phyloP scores from a whole-genome alignment of 345 rosid genomes.

The Pelargonium nanum region DNA sequence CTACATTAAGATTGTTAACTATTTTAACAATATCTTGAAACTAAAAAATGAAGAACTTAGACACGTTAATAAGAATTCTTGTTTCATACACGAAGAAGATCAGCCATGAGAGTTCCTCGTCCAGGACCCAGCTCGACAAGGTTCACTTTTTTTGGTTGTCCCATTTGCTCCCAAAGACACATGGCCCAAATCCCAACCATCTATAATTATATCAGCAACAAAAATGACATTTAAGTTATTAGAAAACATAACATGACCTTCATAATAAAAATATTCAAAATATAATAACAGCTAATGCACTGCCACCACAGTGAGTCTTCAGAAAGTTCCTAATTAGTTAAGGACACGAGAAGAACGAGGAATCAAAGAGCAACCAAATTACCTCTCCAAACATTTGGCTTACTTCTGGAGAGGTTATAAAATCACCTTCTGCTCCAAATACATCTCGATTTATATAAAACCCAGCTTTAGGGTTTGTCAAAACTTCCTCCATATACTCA shows the following conservation, averaged over 20 bases:
- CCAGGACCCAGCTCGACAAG: conserved; percentile 94
- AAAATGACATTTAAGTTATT: neutral
- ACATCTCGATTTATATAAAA: conserved; percentile 85
- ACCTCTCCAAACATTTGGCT: conserved; percentile 98
- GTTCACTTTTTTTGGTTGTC: conserved; percentile 63
- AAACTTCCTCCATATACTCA: conserved; percentile 90
- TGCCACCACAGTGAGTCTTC: neutral
- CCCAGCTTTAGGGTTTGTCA: conserved; percentile 83
- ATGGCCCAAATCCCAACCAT: conserved; percentile 86
- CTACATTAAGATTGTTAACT: conserved; percentile 30
- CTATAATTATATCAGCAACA: conserved; percentile 24
- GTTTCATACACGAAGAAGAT: conserved; percentile 69
- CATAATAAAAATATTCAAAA: neutral
- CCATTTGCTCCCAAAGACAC: conserved; percentile 97
- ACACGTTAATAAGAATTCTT: conserved; percentile 4
- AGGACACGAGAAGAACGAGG: neutral
- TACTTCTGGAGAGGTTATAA: conserved; percentile 95
- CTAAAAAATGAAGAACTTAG: conserved; percentile 9
- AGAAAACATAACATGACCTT: neutral
- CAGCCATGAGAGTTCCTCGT: conserved; percentile 88
- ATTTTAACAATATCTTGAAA: neutral
- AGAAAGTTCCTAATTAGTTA: too few species aligned
- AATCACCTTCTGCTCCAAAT: conserved; percentile 90
- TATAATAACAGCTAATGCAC: neutral
- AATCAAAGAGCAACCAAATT: conserved; percentile 6